Evolutionary conservation across 2,329 filamentous ascomycete genomes (phyloP), one percentile per base, ranked within the genome.

Genomic region (Xylariaceae sp.): DNA sequence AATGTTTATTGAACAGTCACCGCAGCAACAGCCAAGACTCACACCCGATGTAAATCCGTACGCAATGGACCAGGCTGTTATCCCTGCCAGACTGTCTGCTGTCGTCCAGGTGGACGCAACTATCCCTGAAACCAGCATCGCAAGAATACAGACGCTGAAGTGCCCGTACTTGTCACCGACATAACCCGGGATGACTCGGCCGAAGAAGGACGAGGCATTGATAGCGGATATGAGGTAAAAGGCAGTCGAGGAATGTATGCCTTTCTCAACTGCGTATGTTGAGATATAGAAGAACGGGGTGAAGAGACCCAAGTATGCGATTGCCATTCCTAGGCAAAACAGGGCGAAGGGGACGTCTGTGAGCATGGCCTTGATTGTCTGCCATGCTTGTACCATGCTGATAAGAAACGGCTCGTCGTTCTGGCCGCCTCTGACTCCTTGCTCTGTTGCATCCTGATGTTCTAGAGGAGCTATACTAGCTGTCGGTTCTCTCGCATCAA

Each of bases 1-100:
- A 15, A 5, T 42, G 44, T 3, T 17, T 9, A 13, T 42, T 13
- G 35, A 23, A 5, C 1, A 10, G n/a, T 8, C 17, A n/a, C 49
- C 15, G 34, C 42, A n/a, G 18, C 23, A 17, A 34, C 13, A 4
- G 44, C 13, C 39, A n/a, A 3, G 30, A 61, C 68, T 51, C 62
- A 79, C 76, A 0, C 78, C 77, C 1, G 77, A 79, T 0, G 72
- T 68, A 59, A 80, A 80, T 0, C 78, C 78, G 63, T 79, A 80
- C 0, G 73, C 74, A 11, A 74, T 70, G 0, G 74, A 73, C 63
- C 76, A 81, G 3, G 77, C 65, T 1, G 80, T 73, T 57, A 79
- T 70, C 0, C 77, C 77, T 0, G 77, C 74, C 5, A 76, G 73
- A 10, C 68, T 73, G 1, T 71, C 73, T 1, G 75, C 77, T 15